phyloP scores from a whole-genome alignment of 2,329 filamentous ascomycete genomes.

The Talaromyces verruculosus region DNA sequence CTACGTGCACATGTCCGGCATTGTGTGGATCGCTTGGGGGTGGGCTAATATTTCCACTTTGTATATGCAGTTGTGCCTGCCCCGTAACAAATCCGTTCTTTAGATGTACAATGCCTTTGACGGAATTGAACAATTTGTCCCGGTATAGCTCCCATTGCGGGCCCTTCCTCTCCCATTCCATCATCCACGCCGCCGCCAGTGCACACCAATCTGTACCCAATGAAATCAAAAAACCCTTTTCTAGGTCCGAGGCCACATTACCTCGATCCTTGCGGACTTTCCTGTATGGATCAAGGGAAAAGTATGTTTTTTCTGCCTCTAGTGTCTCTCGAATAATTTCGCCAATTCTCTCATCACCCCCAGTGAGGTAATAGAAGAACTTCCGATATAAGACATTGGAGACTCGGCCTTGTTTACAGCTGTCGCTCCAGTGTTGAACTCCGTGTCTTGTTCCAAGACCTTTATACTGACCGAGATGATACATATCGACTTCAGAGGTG shows the following conservation, averaged over 20 bases:
- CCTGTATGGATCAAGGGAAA: slow-evolving; percentile 56
- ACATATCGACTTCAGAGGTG: slow-evolving; percentile 62
- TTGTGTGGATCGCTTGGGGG: slow-evolving; percentile 57
- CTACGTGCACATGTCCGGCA: slow-evolving; percentile 52
- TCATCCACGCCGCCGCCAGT: slow-evolving; percentile 58
- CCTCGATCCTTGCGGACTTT: slow-evolving; percentile 59
- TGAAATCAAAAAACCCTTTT: slow-evolving; percentile 49
- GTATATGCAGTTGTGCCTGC: slow-evolving; percentile 53
- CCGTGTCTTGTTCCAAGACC: slow-evolving; percentile 64
- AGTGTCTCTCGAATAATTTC: slow-evolving; percentile 55
- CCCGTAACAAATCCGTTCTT: slow-evolving; percentile 62
- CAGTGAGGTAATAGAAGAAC: slow-evolving; percentile 58
- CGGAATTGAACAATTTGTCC: slow-evolving; percentile 51
- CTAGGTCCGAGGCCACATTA: slow-evolving; percentile 41
- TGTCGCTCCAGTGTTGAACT: slow-evolving; percentile 62
- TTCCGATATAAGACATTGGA: slow-evolving; percentile 59
- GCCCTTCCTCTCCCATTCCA: slow-evolving; percentile 61
- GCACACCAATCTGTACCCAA: slow-evolving; percentile 62
- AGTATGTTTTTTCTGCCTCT: slow-evolving; percentile 55
- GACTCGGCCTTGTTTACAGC: slow-evolving; percentile 62
- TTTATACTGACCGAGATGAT: slow-evolving; percentile 59
- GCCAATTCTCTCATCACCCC: slow-evolving; percentile 57
- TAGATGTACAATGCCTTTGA: slow-evolving; percentile 54
- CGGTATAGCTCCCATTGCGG: slow-evolving; percentile 55
- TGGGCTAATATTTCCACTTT: slow-evolving; percentile 52